Percentiles rank a stretch among this genome's conserved stretches.
Evolutionary conservation across 2,329 filamentous ascomycete genomes (phyloP).

Genomic region (Daldinia eschscholtzii): DNA sequence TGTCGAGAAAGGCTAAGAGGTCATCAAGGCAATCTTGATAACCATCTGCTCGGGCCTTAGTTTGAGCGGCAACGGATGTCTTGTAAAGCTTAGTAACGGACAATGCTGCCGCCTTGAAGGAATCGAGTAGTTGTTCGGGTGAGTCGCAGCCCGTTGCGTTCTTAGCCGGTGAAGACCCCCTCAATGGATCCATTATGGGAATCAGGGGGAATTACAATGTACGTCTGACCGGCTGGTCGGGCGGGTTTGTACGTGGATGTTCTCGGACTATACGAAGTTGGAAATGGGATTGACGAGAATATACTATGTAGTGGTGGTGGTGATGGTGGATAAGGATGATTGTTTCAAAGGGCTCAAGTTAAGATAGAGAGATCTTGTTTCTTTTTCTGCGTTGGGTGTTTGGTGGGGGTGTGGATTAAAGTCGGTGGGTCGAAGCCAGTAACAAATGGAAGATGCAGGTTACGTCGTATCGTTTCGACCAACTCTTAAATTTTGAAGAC

Average conservation of each 20-base stretch:
- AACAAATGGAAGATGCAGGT: constrained; percentile 39
- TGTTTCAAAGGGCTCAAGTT: constrained; percentile 22
- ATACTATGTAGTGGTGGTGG: constrained; percentile 17
- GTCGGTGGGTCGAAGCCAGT: constrained; percentile 33
- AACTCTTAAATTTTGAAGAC: constrained; percentile 21
- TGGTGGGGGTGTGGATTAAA: constrained; percentile 42
- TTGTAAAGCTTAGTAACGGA: constrained; percentile 98
- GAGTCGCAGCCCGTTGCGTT: constrained; percentile 57
- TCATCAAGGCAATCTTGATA: constrained; percentile 97
- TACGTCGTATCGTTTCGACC: constrained; percentile 29
- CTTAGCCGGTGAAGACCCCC: constrained; percentile 51
- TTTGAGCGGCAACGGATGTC: constrained; percentile 82
- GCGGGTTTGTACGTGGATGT: constrained; percentile 7
- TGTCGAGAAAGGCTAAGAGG: constrained; percentile 85
- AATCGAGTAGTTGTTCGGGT: constrained; percentile 79
- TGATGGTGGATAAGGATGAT: background rate
- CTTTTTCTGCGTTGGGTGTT: constrained; percentile 41
- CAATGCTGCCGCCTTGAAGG: constrained; percentile 91
- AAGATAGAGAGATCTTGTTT: constrained; percentile 22
- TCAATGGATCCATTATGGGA: constrained; percentile 47
- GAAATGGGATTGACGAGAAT: constrained; percentile 9
- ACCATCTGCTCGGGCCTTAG: constrained; percentile 80
- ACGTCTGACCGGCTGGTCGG: constrained; percentile 10
- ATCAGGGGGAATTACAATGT: constrained; percentile 1
- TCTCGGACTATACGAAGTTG: constrained; percentile 3